Evolutionary conservation across 1,284 basidiomycete genomes (phyloP).

Genomic region (Inonotus hispidus): DNA sequence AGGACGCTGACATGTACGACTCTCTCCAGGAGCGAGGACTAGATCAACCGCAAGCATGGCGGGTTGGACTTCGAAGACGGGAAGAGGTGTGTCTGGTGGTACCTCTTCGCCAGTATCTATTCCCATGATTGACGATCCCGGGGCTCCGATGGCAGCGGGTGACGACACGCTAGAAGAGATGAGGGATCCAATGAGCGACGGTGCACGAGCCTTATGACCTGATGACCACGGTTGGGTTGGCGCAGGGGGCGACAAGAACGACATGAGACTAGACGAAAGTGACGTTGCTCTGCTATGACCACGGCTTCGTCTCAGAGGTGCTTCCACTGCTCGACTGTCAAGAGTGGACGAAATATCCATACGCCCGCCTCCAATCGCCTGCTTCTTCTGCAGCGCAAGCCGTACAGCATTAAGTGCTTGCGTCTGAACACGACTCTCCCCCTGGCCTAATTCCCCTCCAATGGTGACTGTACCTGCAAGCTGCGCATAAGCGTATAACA

Average conservation of each 20-base stretch:
- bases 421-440: slow-evolving; percentile 17
- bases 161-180: slow-evolving; percentile 15
- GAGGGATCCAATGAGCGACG: slow-evolving; percentile 15
- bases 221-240: slow-evolving; percentile 18
- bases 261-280: slow-evolving; percentile 50
- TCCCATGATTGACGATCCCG: slow-evolving; percentile 14
- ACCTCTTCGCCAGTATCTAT: slow-evolving; percentile 36
- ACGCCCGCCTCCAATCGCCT: slow-evolving; percentile 65
- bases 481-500: slow-evolving; percentile 87
- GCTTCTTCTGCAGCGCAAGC: slow-evolving; percentile 26
- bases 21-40: slow-evolving; percentile 71
- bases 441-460: slow-evolving; percentile 25
- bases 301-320: not conserved
- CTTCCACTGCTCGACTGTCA: slow-evolving; percentile 18
- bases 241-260: slow-evolving; percentile 42
- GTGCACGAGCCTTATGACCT: slow-evolving; percentile 12
- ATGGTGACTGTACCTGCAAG: slow-evolving; percentile 63
- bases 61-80: slow-evolving; percentile 77
- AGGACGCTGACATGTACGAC: slow-evolving; percentile 64
- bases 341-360: slow-evolving; percentile 50
- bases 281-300: slow-evolving; percentile 40
- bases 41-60: slow-evolving; percentile 84
- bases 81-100: slow-evolving; percentile 65
- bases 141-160: slow-evolving; percentile 1
- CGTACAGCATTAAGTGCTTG: slow-evolving; percentile 14